Conservation (phyloP, 2,329 filamentous ascomycete species). For the Colletotrichum gigasporum region DNA sequence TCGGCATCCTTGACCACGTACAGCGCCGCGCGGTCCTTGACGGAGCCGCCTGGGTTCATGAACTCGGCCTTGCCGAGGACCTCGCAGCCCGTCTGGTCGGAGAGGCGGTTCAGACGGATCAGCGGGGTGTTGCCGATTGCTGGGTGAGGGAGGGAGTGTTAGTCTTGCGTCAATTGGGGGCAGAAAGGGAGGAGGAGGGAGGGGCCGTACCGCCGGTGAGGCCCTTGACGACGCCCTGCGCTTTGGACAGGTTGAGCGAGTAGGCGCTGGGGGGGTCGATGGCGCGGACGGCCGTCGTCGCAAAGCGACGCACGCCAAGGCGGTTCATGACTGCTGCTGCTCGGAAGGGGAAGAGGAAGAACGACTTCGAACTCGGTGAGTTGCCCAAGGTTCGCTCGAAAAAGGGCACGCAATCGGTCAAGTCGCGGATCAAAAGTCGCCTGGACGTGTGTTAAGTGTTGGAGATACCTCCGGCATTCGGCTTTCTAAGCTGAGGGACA, state of each 20-base stretch:
- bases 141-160: constrained; percentile 45
- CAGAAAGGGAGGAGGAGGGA: neutral
- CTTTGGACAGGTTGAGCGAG: constrained; percentile 78
- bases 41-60: constrained; percentile 95
- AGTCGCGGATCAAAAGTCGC: neutral
- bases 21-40: constrained; percentile 95
- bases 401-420: neutral
- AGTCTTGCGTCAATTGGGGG: neutral
- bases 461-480: constrained; percentile 22
- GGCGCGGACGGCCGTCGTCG: constrained; percentile 64
- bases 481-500: constrained; percentile 21
- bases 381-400: neutral
- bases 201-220: constrained; percentile 81
- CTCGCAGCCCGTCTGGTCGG: constrained; percentile 90
- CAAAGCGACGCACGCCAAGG: constrained; percentile 73
- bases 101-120: constrained; percentile 88
- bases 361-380: neutral
- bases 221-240: constrained; percentile 81
- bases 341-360: neutral
- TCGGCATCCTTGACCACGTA: constrained; percentile 96
- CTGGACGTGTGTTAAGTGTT: neutral
- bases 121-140: constrained; percentile 98
- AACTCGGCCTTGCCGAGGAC: constrained; percentile 98
- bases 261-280: constrained; percentile 61
- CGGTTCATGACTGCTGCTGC: constrained; percentile 68